Evolutionary conservation across 108 stramenopile species (phyloP).

Genomic region (Mediolabrus comicus): DNA sequence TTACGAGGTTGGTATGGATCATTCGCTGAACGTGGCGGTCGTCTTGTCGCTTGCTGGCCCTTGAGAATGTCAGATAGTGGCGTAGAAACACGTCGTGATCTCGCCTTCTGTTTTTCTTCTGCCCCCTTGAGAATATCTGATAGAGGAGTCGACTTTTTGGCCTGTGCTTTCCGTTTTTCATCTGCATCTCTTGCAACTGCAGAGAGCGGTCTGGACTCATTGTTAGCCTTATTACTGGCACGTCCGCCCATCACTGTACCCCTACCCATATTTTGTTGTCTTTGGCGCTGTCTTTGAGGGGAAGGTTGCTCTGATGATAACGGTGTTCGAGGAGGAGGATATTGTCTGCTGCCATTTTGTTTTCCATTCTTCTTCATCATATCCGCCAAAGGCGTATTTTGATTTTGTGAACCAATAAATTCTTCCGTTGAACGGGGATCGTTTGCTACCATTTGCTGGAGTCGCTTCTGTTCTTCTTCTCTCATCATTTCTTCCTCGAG

Average conservation of each 20-base stretch:
- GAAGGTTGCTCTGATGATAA: conserved; percentile 23
- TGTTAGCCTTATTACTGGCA: not conserved
- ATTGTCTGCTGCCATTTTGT: not conserved
- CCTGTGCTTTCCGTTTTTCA: not conserved
- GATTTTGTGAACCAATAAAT: not conserved
- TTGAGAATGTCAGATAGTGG: conserved; percentile 34
- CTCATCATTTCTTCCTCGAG: conserved; percentile 41
- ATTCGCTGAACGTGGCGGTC: conserved; percentile 13
- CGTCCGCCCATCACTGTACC: conserved; percentile 18
- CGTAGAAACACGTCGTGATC: conserved; percentile 17
- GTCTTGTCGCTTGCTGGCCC: conserved; percentile 14
- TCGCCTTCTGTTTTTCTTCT: conserved; percentile 4
- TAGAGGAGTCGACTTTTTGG: conserved; percentile 14
- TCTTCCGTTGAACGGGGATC: conserved; percentile 2
- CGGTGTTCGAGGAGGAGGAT: conserved; percentile 11
- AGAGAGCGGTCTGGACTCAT: not conserved
- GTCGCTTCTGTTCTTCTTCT: conserved; percentile 11
- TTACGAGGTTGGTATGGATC: conserved; percentile 2
- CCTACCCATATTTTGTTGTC: conserved; percentile 1
- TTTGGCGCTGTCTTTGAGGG: conserved; percentile 7
- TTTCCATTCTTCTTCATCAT: conserved; percentile 7
- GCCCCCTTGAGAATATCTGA: conserved; percentile 38
- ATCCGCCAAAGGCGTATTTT: conserved; percentile 21
- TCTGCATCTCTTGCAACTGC: conserved; percentile 3
- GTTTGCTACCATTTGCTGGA: not conserved